Evolutionary conservation across 768 basidiomycete species (phyloP).

Genomic region (Rossbeevera mucosa): DNA sequence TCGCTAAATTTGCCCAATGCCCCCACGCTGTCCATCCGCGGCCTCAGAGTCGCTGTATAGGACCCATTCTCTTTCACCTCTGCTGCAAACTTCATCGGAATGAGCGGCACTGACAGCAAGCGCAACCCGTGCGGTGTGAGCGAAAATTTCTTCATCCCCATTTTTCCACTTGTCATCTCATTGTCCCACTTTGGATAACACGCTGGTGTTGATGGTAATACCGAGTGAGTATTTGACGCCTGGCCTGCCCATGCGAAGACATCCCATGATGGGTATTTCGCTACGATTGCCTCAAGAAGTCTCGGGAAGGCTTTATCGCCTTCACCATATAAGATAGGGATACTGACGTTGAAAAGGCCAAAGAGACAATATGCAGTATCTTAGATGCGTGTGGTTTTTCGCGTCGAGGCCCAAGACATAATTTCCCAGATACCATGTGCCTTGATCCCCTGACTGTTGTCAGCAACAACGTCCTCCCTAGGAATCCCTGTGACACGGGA

Average conservation of each 20-base stretch:
- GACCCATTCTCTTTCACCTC: not conserved
- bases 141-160: slow-evolving; percentile 14
- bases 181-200: slow-evolving; percentile 23
- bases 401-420: slow-evolving; percentile 29
- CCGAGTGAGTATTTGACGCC: slow-evolving; percentile 16
- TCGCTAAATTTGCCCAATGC: slow-evolving; percentile 9
- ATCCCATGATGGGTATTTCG: slow-evolving; percentile 16
- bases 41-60: slow-evolving; percentile 14
- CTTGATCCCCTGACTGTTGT: slow-evolving; percentile 19
- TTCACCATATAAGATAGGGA: slow-evolving; percentile 28
- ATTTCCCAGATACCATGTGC: slow-evolving; percentile 19
- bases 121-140: slow-evolving; percentile 14
- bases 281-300: slow-evolving; percentile 19
- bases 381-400: slow-evolving; percentile 27
- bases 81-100: slow-evolving; percentile 13
- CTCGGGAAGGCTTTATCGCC: slow-evolving; percentile 28
- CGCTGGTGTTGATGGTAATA: slow-evolving; percentile 15
- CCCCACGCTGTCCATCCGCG: not conserved
- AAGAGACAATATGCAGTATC: slow-evolving; percentile 27
- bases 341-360: slow-evolving; percentile 25
- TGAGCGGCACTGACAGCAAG: slow-evolving; percentile 19
- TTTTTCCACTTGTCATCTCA: slow-evolving; percentile 1
- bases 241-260: slow-evolving; percentile 24
- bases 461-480: slow-evolving; percentile 7
- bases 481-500: slow-evolving; percentile 20